Evolutionary conservation across 2,329 filamentous ascomycete genomes (phyloP).

Genomic region (Hypomyces rosellus): DNA sequence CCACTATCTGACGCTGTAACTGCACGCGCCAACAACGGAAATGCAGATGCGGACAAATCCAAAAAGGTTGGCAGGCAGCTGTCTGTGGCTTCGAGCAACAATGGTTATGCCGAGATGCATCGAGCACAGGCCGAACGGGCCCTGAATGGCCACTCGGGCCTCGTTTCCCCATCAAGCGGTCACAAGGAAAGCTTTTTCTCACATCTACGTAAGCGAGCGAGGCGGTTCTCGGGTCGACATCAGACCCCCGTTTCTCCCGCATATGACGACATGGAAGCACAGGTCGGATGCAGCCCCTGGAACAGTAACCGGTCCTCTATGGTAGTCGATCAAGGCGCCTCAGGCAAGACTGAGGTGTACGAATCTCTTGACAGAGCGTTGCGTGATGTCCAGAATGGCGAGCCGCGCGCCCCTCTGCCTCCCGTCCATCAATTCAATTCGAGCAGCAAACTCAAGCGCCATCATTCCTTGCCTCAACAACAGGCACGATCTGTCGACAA

Average conservation of each 20-base stretch:
- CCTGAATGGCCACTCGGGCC: conserved; percentile 71
- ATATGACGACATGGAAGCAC: conserved; percentile 86
- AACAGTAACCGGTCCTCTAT: conserved; percentile 79
- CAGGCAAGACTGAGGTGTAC: conserved; percentile 49
- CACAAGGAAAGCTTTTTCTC: conserved; percentile 98
- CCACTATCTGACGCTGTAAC: conserved; percentile 92
- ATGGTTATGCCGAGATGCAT: conserved; percentile 86
- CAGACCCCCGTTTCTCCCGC: conserved; percentile 72
- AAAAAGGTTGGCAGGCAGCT: conserved; percentile 96
- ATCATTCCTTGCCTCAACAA: conserved; percentile 58
- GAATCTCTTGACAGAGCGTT: conserved; percentile 56
- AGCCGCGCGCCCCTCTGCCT: conserved; percentile 44
- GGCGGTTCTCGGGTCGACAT: conserved; percentile 86
- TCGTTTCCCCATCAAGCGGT: conserved; percentile 69
- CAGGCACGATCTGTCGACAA: conserved; percentile 60
- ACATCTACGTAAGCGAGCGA: conserved; percentile 86
- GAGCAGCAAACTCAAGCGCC: conserved; percentile 53
- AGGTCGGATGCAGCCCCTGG: conserved; percentile 87
- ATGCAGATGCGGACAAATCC: conserved; percentile 59
- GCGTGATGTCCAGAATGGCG: conserved; percentile 46
- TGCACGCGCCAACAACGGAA: conserved; percentile 71
- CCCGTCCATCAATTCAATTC: conserved; percentile 44
- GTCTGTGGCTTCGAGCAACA: conserved; percentile 84
- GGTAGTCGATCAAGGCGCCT: conserved; percentile 57
- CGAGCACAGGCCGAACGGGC: conserved; percentile 87